Percentiles rank a stretch among this genome's conserved stretches.
Evolutionary conservation across 2,329 filamentous ascomycete species (phyloP).

Genomic region (Davidsoniella neocaledoniae): DNA sequence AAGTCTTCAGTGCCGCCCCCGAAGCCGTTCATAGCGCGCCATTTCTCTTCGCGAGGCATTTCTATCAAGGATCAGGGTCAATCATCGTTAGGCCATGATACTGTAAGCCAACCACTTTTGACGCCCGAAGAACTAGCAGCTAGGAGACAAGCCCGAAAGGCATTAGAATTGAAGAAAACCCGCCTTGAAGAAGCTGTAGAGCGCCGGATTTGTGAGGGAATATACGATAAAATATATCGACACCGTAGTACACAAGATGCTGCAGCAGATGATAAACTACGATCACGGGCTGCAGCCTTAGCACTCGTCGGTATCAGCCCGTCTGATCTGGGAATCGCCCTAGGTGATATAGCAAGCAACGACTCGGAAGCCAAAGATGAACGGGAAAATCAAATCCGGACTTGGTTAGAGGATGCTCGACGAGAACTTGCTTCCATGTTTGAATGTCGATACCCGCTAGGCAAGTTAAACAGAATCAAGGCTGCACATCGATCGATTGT

Average conservation of each 20-base stretch:
- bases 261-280: conserved; percentile 81
- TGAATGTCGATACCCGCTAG: conserved; percentile 70
- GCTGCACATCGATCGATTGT: conserved; percentile 88
- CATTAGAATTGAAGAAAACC: conserved; percentile 59
- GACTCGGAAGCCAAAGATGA: conserved; percentile 31
- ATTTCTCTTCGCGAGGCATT: conserved; percentile 37
- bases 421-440: conserved; percentile 63
- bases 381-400: conserved; percentile 49
- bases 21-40: conserved; percentile 34
- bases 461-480: conserved; percentile 79
- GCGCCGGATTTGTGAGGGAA: conserved; percentile 63
- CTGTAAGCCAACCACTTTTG: conserved; percentile 62
- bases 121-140: conserved; percentile 71
- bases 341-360: conserved; percentile 38
- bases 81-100: conserved; percentile 22
- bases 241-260: conserved; percentile 87
- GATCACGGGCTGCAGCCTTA: conserved; percentile 83
- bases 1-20: conserved; percentile 37
- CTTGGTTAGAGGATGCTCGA: conserved; percentile 53
- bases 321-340: conserved; percentile 65
- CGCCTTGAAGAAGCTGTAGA: conserved; percentile 85
- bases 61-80: conserved; percentile 29
- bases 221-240: conserved; percentile 79
- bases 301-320: conserved; percentile 82
- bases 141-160: conserved; percentile 58